Conservation (phyloP, 768 basidiomycete genomes). For the Termitomyces sp. region DNA sequence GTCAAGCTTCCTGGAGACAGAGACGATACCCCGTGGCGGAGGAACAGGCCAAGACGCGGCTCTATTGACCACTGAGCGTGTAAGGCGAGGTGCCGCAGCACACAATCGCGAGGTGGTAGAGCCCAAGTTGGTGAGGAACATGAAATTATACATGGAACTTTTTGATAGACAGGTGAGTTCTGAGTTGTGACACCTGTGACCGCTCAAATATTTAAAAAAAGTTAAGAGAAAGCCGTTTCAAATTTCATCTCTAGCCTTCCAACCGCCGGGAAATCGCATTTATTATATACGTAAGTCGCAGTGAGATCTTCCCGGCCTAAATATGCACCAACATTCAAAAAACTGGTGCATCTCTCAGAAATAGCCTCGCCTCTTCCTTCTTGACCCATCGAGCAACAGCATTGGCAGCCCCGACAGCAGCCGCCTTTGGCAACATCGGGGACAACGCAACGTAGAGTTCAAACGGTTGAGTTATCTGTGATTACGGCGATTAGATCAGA, state of each 20-base stretch:
- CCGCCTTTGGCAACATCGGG: conserved; percentile 81
- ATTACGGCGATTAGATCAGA: background rate
- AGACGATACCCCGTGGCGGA: conserved; percentile 24
- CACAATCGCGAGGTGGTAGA: conserved; percentile 17
- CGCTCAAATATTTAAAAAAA: background rate
- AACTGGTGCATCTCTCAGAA: conserved; percentile 85
- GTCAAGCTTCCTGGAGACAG: conserved; percentile 7
- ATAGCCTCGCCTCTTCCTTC: conserved; percentile 77
- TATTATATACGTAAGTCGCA: background rate
- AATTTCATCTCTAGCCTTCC: background rate
- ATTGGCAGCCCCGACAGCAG: conserved; percentile 84
- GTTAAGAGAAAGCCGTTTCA: too few relatives aligned
- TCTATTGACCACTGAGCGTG: conserved; percentile 29
- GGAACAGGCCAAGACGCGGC: conserved; percentile 28
- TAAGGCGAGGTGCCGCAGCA: conserved; percentile 18
- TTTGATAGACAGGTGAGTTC: background rate
- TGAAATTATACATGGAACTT: background rate
- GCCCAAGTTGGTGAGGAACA: conserved; percentile 9
- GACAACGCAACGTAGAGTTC: conserved; percentile 86
- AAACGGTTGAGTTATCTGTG: conserved; percentile 87
- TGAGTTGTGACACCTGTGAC: background rate
- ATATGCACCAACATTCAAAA: conserved; percentile 39
- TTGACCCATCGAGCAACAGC: conserved; percentile 87
- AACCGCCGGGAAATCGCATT: background rate
- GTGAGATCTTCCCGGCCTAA: background rate